A percentile compares a stretch with the other conserved stretches of the same genome.
phyloP scores from a whole-genome alignment of 2,329 filamentous ascomycete genomes.

The Atkinsonella texensis region DNA sequence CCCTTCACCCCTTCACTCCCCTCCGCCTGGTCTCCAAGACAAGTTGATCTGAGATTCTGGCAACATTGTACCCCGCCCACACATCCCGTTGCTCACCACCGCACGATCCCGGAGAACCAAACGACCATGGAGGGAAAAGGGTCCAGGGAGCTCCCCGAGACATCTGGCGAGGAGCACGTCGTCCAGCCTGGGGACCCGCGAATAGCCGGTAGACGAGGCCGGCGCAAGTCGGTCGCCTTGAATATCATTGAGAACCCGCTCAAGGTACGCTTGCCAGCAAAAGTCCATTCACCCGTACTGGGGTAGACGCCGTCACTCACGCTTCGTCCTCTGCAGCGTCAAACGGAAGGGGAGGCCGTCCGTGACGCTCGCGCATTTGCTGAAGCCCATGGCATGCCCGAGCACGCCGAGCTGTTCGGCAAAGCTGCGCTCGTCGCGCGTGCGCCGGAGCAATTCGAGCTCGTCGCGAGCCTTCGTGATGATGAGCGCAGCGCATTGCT shows the following conservation, averaged over 20 bases:
- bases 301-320: neutral
- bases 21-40: neutral
- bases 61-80: neutral
- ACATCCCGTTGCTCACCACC: neutral
- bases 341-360: constrained; percentile 12
- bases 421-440: constrained; percentile 18
- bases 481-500: constrained; percentile 20
- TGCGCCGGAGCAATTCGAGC: constrained; percentile 12
- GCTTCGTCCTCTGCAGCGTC: constrained; percentile 8
- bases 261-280: constrained; percentile 11
- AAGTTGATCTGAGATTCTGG: neutral
- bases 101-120: neutral
- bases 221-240: constrained; percentile 15
- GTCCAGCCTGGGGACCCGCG: neutral
- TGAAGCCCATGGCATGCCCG: constrained; percentile 29
- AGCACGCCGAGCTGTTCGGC: constrained; percentile 29
- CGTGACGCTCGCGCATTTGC: constrained; percentile 37
- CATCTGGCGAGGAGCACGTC: constrained; percentile 7
- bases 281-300: neutral
- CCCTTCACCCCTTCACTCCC: too few relatives aligned
- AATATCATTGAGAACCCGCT: constrained; percentile 23
- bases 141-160: constrained; percentile 3
- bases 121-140: constrained; percentile 9
- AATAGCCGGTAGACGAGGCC: neutral
- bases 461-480: constrained; percentile 11